Percentiles rank a stretch among this genome's conserved stretches.
phyloP scores from a whole-genome alignment of 75 land plant genomes.

The Cupressus sempervirens region DNA sequence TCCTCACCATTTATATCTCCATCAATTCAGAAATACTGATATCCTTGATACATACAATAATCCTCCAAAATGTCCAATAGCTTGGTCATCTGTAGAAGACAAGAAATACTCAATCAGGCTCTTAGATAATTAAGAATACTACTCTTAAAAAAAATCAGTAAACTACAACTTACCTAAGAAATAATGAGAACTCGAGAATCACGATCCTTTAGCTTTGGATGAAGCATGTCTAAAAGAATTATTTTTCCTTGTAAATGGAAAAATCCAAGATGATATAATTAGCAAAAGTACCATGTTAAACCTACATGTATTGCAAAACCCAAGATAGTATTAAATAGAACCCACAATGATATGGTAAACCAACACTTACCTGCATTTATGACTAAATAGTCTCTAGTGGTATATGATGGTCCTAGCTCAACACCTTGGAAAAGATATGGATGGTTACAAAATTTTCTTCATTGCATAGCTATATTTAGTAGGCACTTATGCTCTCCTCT shows the following conservation, averaged over 20 bases:
- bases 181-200: slow-evolving; percentile 94
- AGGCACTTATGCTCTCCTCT: too few species aligned
- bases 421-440: slow-evolving; percentile 99
- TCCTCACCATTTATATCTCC: slow-evolving; percentile 98
- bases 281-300: not conserved
- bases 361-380: slow-evolving; percentile 68
- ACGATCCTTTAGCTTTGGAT: slow-evolving; percentile 91
- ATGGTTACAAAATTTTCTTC: slow-evolving; percentile 96
- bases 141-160: not conserved
- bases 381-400: slow-evolving; percentile 92
- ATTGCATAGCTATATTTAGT: slow-evolving; percentile 97
- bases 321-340: not conserved
- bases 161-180: slow-evolving; percentile 59
- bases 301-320: not conserved
- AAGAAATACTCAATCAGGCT: not conserved
- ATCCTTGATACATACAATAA: too few species aligned
- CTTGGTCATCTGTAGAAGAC: slow-evolving; percentile 78
- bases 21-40: slow-evolving; percentile 93
- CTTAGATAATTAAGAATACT: not conserved
- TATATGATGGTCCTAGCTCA: slow-evolving; percentile 98
- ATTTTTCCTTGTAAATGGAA: slow-evolving; percentile 68
- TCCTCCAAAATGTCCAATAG: too few species aligned
- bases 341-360: not conserved
- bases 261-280: too few species aligned
- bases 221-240: slow-evolving; percentile 91